Evolutionary conservation across 176 grass and related monocot species (phyloP).

Genomic region (Olyra latifolia): DNA sequence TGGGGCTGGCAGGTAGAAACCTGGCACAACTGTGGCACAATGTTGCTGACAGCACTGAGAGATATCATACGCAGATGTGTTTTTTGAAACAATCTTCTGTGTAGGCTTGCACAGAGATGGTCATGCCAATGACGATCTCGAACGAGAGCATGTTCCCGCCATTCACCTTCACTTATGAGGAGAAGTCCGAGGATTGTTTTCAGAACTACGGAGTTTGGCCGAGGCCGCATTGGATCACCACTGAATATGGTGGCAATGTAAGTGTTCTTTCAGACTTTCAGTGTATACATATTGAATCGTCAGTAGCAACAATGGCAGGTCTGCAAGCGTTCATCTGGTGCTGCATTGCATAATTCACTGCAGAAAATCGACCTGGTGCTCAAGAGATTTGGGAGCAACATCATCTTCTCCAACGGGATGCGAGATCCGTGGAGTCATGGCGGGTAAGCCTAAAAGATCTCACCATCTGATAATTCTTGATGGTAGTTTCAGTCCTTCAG

Average conservation of each 20-base stretch:
- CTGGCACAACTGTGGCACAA: background rate
- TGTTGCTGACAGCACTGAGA: background rate
- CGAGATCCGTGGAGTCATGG: constrained; percentile 93
- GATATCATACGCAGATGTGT: background rate
- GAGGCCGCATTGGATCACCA: constrained; percentile 83
- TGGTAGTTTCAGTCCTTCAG: constrained; percentile 7
- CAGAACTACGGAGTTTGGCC: constrained; percentile 50
- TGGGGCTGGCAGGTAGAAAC: constrained; percentile 89
- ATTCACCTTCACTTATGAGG: constrained; percentile 55
- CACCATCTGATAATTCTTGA: constrained; percentile 15
- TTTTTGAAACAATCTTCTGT: constrained; percentile 8
- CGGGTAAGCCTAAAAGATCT: constrained; percentile 49
- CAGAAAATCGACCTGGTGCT: constrained; percentile 83
- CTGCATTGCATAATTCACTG: background rate
- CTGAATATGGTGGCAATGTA: constrained; percentile 91
- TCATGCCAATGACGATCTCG: constrained; percentile 77
- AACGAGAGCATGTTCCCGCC: constrained; percentile 87
- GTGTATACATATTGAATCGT: background rate
- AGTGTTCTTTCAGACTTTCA: constrained; percentile 28
- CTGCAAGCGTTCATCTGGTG: constrained; percentile 8
- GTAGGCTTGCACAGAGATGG: constrained; percentile 96
- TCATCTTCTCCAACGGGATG: constrained; percentile 97
- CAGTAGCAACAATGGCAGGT: background rate
- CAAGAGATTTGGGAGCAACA: constrained; percentile 91
- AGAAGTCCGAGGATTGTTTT: constrained; percentile 43